Evolutionary conservation across 257 asterid species (phyloP).

Genomic region (Ligustrum vulgare): DNA sequence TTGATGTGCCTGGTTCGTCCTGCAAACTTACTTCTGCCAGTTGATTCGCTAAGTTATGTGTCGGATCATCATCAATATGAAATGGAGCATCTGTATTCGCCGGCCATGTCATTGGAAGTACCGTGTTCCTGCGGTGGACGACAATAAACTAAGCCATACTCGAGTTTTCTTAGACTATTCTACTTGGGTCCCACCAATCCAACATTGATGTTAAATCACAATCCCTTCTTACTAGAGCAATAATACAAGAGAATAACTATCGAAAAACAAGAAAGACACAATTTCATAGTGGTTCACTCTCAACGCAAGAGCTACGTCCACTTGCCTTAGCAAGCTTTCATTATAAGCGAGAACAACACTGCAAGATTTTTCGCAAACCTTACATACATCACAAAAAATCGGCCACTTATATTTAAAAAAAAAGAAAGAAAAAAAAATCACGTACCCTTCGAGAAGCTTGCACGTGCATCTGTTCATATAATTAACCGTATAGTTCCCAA

Average conservation of each 20-base stretch:
- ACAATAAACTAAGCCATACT: neutral
- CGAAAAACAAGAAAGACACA: neutral
- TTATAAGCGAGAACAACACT: no score
- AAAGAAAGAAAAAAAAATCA: neutral
- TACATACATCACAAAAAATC: no score
- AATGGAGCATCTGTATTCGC: neutral
- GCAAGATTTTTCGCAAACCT: no score
- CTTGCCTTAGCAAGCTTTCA: no score
- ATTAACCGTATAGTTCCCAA: constrained; percentile 31
- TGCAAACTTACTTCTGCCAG: neutral
- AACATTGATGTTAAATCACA: no score
- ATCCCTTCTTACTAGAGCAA: neutral
- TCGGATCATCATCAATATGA: neutral
- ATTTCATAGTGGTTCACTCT: no score
- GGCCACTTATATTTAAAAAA: neutral
- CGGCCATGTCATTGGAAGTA: constrained; percentile 39
- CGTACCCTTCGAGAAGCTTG: constrained; percentile 34
- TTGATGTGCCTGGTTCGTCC: neutral
- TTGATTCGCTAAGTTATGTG: neutral
- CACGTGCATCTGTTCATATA: constrained; percentile 28
- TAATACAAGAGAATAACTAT: no score
- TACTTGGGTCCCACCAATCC: no score
- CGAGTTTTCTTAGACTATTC: neutral
- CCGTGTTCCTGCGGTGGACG: constrained; percentile 21
- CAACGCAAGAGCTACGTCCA: no score